Percentiles rank a stretch among this genome's conserved stretches.
phyloP scores from a whole-genome alignment of 192 early-diverging fungal genomes.

The Coemansia sp. region DNA sequence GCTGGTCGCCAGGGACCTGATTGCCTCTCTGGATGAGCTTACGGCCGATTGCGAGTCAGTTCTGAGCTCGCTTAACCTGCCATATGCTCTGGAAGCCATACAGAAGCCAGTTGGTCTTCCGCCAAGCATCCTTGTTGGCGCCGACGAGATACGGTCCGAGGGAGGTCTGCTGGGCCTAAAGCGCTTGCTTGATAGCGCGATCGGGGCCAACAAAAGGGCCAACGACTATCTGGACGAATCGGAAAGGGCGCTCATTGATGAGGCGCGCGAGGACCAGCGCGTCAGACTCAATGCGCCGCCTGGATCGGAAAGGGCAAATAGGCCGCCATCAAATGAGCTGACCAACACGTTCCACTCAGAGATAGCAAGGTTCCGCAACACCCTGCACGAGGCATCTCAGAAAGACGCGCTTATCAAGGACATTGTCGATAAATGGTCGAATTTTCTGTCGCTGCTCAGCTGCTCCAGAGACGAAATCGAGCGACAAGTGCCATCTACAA shows the following conservation, averaged over 20 bases:
- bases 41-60: conserved; percentile 66
- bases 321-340: conserved; percentile 28
- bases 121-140: conserved; percentile 62
- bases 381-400: conserved; percentile 66
- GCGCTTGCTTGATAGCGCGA: conserved; percentile 58
- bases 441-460: conserved; percentile 39
- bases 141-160: conserved; percentile 69
- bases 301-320: conserved; percentile 11
- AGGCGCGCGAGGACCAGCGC: conserved; percentile 36
- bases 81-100: conserved; percentile 65
- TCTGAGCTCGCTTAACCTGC: conserved; percentile 67
- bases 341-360: conserved; percentile 34
- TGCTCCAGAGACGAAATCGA: conserved; percentile 52
- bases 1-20: conserved; percentile 65
- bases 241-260: conserved; percentile 33
- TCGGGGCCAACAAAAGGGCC: conserved; percentile 54
- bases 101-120: conserved; percentile 78
- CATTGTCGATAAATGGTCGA: conserved; percentile 45
- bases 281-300: conserved; percentile 13
- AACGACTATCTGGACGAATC: conserved; percentile 62
- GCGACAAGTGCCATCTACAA: conserved; percentile 61
- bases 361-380: conserved; percentile 56
- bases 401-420: conserved; percentile 65
- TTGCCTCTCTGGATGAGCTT: conserved; percentile 63
- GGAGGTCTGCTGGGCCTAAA: conserved; percentile 67